phyloP scores from a whole-genome alignment of 2,329 filamentous ascomycete species.

The Emmonsia crescens region DNA sequence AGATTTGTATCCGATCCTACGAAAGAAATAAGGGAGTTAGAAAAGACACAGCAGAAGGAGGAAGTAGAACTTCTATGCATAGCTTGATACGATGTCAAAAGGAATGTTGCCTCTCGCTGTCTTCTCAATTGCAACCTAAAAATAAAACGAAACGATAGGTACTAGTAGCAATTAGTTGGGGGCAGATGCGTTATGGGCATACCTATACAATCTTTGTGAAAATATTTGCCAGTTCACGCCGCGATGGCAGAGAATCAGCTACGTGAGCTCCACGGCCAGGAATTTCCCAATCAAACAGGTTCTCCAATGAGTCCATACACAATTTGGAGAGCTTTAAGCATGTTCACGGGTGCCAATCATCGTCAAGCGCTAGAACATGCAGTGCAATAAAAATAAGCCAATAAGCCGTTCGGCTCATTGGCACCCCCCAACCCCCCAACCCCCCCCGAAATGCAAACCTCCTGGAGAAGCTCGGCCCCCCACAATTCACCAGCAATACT shows the following conservation, averaged over 20 bases:
- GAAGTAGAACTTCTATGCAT: no score
- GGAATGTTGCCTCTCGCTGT: no score
- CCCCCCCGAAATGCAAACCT: neutral
- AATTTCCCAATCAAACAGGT: neutral
- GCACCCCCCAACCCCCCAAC: no score
- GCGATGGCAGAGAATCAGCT: neutral
- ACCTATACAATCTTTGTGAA: neutral
- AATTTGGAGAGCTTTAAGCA: neutral
- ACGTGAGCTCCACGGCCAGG: neutral
- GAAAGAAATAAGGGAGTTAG: no score
- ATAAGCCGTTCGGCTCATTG: neutral
- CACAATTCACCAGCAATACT: neutral
- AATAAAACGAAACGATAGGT: no score
- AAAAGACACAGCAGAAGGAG: no score
- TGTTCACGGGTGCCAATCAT: neutral
- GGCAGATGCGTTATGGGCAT: no score
- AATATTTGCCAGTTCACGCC: neutral
- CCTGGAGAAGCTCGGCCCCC: neutral
- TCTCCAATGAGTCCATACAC: neutral
- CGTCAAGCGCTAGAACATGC: neutral
- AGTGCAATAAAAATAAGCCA: neutral
- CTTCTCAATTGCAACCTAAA: no score
- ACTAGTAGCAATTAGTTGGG: no score
- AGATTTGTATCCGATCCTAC: no score
- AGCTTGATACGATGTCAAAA: no score